Evolutionary conservation across 2,329 filamentous ascomycete species (phyloP), one percentile per base, ranked within the genome.

Genomic region (Xylogone sp.): DNA sequence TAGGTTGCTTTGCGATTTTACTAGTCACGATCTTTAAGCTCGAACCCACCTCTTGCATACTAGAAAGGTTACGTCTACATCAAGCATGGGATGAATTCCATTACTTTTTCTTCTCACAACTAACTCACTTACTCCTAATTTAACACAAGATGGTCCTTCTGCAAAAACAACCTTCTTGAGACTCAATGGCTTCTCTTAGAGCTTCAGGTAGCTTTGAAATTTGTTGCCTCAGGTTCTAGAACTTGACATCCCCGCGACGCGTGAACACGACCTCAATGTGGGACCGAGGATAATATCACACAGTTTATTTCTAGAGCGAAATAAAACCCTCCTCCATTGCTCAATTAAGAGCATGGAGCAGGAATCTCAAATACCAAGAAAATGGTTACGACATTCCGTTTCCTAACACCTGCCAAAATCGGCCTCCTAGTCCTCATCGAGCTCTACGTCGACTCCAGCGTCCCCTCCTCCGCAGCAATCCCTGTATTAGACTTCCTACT

Each of bases 331-430:
- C 10, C 12, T 39, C 34, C 34, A 13, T 9, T 7, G 34, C 34
- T 16, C 34, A 39, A 18, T 9, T 8, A 13, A 39, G 34, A 39
- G 34, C 34, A 39, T 39, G 34, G 34, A 39, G 10, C 4, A 39
- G 5, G n/a, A 39, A 39, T 7, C 13, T 39, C 27, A n/a, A n/a
- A n/a, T n/a, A n/a, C n/a, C n/a, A n/a, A n/a, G 12, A 39, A 6
- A 18, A 39, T 39, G 34, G 34, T 39, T 16, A 39, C 34, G n/a
- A 39, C 34, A 39, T 39, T 39, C n/a, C 87, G 88, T 52, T 96
- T 87, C 68, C 78, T 97, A 44, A 96, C 89, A n/a, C 89, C 93
- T 12, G 86, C 90, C 59, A 96, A 94, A 67, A 81, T 97, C 59
- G 86, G 87, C 63, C 78, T 97, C 21, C 79, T 97, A 50, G 82